Percentiles rank a stretch among this genome's conserved stretches.
Evolutionary conservation across 805 yeast species (phyloP).

Genomic region (Hanseniaspora pseudoguilliermondii): DNA sequence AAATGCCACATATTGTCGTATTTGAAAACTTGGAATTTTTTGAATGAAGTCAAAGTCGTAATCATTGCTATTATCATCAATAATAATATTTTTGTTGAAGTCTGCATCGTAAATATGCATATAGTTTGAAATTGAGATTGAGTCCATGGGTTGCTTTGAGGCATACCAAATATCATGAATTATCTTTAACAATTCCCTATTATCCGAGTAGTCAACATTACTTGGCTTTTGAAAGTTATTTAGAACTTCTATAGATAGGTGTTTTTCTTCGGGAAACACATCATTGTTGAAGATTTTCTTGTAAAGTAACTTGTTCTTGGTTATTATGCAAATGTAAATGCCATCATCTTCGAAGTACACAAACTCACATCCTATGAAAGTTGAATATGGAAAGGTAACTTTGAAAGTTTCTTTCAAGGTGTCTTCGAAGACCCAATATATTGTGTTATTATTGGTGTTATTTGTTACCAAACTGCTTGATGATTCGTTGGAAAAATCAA

Average conservation of each 20-base stretch:
- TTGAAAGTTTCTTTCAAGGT: not conserved
- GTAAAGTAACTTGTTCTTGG: not conserved
- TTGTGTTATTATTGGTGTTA: not conserved
- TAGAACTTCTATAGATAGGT: too few relatives aligned
- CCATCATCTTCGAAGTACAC: not conserved
- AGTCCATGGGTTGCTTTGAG: not conserved
- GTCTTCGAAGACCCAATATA: not conserved
- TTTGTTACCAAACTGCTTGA: not conserved
- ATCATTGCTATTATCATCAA: not conserved
- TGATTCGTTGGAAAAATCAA: not conserved
- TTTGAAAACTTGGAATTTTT: not conserved
- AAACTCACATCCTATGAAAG: not conserved
- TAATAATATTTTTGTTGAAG: too few relatives aligned
- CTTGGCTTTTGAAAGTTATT: too few relatives aligned
- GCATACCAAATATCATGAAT: too few relatives aligned
- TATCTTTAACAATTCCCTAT: too few relatives aligned
- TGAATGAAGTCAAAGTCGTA: not conserved
- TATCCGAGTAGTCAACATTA: too few relatives aligned
- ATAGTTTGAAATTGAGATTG: not conserved
- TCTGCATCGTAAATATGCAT: too few relatives aligned
- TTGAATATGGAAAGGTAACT: not conserved
- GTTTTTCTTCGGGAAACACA: not conserved
- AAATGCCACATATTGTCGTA: not conserved
- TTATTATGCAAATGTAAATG: not conserved
- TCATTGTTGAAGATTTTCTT: not conserved